Percentiles rank a stretch among this genome's conserved stretches.
These are phyloP conservation scores for Phylloboletellus chloephorus DNA, from an alignment of 1,284 basidiomycete species.

Conservation along the genomic window DNA sequence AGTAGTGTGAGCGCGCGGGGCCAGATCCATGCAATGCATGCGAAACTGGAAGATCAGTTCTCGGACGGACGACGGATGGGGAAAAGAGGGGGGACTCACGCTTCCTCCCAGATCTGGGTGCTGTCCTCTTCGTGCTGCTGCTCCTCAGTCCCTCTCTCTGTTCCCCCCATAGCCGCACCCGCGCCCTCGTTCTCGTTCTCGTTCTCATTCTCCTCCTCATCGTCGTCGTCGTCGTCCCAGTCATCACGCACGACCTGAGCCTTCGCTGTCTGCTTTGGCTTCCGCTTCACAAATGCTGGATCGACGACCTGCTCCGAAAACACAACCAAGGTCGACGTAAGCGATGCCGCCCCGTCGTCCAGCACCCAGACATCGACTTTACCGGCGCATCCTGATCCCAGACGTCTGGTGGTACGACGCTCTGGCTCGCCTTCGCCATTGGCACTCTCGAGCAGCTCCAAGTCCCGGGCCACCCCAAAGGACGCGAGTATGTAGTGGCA, in stretches of 20 bases:
- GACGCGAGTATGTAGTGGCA: not conserved
- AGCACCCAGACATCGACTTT: not conserved
- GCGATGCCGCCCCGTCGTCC: constrained; percentile 6
- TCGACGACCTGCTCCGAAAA: too few relatives aligned
- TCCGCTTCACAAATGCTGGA: constrained; percentile 5
- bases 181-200: not conserved
- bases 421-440: constrained; percentile 15
- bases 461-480: too few relatives aligned
- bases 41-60: constrained; percentile 16
- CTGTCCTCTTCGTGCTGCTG: constrained; percentile 32
- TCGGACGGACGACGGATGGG: not conserved
- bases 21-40: not conserved
- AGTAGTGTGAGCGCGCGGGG: not conserved
- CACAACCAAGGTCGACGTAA: too few relatives aligned
- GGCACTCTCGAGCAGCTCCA: not conserved
- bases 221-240: constrained; percentile 41
- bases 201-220: constrained; percentile 14
- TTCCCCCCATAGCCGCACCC: not conserved
- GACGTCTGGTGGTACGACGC: not conserved
- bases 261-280: constrained; percentile 3
- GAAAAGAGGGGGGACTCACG: constrained; percentile 33
- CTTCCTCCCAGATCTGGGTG: constrained; percentile 40
- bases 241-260: constrained; percentile 34
- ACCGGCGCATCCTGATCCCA: constrained; percentile 22
- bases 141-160: not conserved